These are phyloP conservation scores for Rutstroemia sp. DNA, from an alignment of 2,329 filamentous ascomycete species.

Conservation along the genomic window DNA sequence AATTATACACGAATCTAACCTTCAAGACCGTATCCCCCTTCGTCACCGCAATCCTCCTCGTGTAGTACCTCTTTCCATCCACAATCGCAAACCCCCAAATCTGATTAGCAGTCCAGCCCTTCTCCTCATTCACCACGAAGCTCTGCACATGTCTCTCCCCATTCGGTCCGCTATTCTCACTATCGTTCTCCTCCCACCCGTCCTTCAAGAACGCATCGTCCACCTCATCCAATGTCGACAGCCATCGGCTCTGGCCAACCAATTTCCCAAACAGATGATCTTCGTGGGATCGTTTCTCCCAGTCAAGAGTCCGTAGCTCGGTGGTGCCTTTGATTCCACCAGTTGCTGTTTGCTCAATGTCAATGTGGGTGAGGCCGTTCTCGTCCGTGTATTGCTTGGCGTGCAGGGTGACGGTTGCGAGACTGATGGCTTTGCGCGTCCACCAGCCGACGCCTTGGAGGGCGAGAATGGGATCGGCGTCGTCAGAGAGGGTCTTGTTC, in stretches of 20 bases:
- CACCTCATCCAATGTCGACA: conserved; percentile 23
- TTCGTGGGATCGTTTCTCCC: conserved; percentile 42
- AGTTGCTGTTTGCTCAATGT: conserved; percentile 54
- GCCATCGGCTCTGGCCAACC: conserved; percentile 7
- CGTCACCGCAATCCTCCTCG: conserved; percentile 32
- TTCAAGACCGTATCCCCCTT: conserved; percentile 34
- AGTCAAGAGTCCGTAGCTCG: conserved; percentile 51
- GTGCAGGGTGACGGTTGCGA: conserved; percentile 48
- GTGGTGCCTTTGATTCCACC: conserved; percentile 52
- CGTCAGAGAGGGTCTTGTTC: conserved; percentile 55
- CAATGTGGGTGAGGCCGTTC: conserved; percentile 40
- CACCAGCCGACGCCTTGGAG: conserved; percentile 53
- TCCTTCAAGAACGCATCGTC: conserved; percentile 33
- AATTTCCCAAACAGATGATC: conserved; percentile 59
- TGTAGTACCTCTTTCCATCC: conserved; percentile 34
- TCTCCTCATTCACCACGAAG: conserved; percentile 39
- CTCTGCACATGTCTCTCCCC: conserved; percentile 41
- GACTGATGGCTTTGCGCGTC: conserved; percentile 49
- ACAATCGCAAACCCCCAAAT: conserved; percentile 40
- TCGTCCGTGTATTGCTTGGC: conserved; percentile 36
- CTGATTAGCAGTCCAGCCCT: conserved; percentile 49
- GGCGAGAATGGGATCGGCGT: conserved; percentile 48
- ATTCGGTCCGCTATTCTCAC: conserved; percentile 34
- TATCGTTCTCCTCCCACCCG: conserved; percentile 42
- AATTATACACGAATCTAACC: conserved; percentile 38